Evolutionary conservation across 2,329 filamentous ascomycete species (phyloP), one percentile per base, ranked within the genome.

Genomic region (Exophiala xenobiotica): DNA sequence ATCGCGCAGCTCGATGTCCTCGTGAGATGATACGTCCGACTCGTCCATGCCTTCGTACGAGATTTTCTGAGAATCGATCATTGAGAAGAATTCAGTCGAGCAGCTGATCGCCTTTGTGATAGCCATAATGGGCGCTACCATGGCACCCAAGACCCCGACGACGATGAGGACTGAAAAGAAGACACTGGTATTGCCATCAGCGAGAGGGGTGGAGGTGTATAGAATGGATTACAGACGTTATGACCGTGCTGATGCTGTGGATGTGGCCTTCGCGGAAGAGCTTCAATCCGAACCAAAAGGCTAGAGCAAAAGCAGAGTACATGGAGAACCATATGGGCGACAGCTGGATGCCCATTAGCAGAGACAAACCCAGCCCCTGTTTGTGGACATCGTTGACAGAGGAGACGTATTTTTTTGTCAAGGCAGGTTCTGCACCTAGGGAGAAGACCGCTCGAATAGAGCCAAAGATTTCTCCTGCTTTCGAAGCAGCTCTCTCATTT

Each of bases 31-130:
- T 2, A 60, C 53, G 19, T 60, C 54, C 2, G 58, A 4, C 66
- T 69, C 1, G 74, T 72, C 57, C 24, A 70, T 67, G 22, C 70
- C 70, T 6, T 63, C 53, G 5, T 56, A 52, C 1, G 66, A 61
- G 1, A 68, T 65, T 19, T 63, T 63, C 58, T 96, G 91, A 1
- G 74, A 78, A 2, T 76, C 82, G 71, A 95, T 93, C 57, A 97
- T 80, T 57, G 90, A 81, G 37, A 80, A 78, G 0, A 91, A 90
- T 1, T 91, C 87, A 47, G 90, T 79, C 66, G 91, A 89, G 0
- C 90, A 90, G 71, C 96, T 95, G 60, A 89, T 85, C 85, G 95
- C 95, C 43, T 72, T 70, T 9, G 62, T 63, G 4, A 72, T 63
- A 2, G 63, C 60, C 51, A 70, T 68, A 18, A 72, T 38, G 1